Evolutionary conservation across 176 grass and related monocot genomes (phyloP).

Genomic region (Aechmea fasciata): DNA sequence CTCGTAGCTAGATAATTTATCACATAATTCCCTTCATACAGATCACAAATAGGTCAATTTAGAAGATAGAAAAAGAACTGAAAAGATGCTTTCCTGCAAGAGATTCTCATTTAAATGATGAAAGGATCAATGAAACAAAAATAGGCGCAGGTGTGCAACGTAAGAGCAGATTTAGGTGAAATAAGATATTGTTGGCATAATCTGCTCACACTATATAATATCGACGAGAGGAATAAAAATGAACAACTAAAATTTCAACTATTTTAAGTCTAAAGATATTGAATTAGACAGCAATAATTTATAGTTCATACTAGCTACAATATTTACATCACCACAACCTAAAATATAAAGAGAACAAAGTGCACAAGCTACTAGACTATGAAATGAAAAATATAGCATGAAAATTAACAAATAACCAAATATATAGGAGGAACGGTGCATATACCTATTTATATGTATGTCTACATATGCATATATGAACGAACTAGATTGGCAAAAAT

Average conservation of each 20-base stretch:
- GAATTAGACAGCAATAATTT: too few relatives aligned
- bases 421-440: too few relatives aligned
- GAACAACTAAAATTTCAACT: too few relatives aligned
- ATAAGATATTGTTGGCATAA: too few relatives aligned
- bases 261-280: too few relatives aligned
- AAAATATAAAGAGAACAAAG: background rate
- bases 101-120: background rate
- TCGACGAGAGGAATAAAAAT: too few relatives aligned
- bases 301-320: too few relatives aligned
- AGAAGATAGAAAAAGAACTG: slow-evolving; percentile 18
- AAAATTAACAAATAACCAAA: background rate
- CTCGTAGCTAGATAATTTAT: slow-evolving; percentile 95
- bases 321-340: too few relatives aligned
- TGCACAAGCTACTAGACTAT: background rate
- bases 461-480: too few relatives aligned
- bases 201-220: too few relatives aligned
- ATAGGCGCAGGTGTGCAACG: background rate
- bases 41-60: slow-evolving; percentile 55
- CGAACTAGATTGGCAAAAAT: background rate
- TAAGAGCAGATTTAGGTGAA: too few relatives aligned
- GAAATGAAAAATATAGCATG: background rate
- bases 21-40: slow-evolving; percentile 99
- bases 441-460: too few relatives aligned
- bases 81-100: slow-evolving; percentile 1
- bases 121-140: background rate